Base-by-base conservation (phyloP, 2,329 filamentous ascomycete genomes). In the Aureobasidium sp. region DNA sequence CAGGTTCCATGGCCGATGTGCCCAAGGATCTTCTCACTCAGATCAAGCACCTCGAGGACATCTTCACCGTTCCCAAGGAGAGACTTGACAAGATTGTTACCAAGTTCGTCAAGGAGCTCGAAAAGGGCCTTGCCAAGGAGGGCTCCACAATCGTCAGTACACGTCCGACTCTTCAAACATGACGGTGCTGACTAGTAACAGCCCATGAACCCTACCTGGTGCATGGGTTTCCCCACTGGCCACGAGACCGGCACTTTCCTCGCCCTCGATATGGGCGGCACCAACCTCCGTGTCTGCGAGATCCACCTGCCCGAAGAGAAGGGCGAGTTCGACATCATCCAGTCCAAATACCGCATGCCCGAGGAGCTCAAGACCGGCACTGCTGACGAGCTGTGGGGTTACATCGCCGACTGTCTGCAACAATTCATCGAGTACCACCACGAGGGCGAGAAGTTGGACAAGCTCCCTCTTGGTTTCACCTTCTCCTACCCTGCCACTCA, bases 201-300 rank as follows among this genome's bases (percentile, higher is more conserved):
- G 86, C 90, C 91, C 56, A 96, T 97, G 91, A 96, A 96, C 73
- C 87, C 91, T 55, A 95, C 90, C 53, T 96, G 91, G 91, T 90
- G 94, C 58, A 90, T 95, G 83, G 81, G 81, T 41, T 89, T 89
- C 69, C 91, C 91, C 19, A 86, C 85, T 66, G 91, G 91, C 59
- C 71, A 90, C 60, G 91, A 96, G 71, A 87, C 83, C 7, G 91
- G 91, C 57, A 93, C 85, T 12, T 95, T 84, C 69, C 77, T 97
- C 34, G 90, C 91, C 53, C 78, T 97, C 37, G 91, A 97, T 67
- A 94, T 97, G 86, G 91, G 91, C 55, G 91, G 91, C 63, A 97
- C 91, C 64, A 97, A 97, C 70, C 74, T 96, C 58, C 86, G 91
- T 68, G 90, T 97, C 60, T 96, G 91, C 71, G 87, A 95, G 71